Evolutionary conservation across 345 rosid genomes (phyloP).

Genomic region (Erucastrum elatum): DNA sequence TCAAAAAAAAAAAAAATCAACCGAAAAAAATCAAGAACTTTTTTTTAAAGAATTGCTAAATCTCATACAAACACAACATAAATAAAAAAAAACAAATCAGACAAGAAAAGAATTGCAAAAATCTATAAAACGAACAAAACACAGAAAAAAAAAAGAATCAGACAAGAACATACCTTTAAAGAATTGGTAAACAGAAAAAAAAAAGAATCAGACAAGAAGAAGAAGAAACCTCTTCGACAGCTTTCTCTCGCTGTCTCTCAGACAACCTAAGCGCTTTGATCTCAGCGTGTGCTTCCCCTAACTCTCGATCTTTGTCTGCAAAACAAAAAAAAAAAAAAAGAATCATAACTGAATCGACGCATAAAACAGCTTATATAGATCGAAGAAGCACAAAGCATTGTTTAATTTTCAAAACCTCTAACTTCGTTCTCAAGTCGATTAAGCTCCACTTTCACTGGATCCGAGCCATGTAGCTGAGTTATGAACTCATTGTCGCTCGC

Average conservation of each 20-base stretch:
- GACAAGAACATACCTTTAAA: neutral
- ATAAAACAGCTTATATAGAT: conserved; percentile 46
- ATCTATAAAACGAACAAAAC: no score
- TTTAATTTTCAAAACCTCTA: conserved; percentile 58
- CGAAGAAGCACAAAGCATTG: conserved; percentile 54
- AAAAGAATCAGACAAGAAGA: neutral
- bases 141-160: neutral
- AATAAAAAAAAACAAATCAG: no score
- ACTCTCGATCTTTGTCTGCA: conserved; percentile 92
- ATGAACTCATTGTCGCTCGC: conserved; percentile 76
- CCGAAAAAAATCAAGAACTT: neutral
- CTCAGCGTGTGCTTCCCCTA: conserved; percentile 94
- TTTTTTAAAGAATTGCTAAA: neutral
- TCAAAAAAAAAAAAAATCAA: neutral
- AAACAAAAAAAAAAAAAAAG: neutral
- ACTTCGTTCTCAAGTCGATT: conserved; percentile 98
- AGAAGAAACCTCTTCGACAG: conserved; percentile 76
- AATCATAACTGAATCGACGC: neutral
- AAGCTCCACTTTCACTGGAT: conserved; percentile 98
- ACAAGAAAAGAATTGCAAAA: no score
- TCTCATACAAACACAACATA: neutral
- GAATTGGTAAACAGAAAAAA: neutral
- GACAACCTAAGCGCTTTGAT: conserved; percentile 87
- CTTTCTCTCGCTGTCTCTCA: conserved; percentile 90
- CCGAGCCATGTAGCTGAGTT: conserved; percentile 90